Percentiles rank a stretch among this genome's conserved stretches.
Conservation (phyloP, 345 rosid species). For the Gossypium bickii region DNA sequence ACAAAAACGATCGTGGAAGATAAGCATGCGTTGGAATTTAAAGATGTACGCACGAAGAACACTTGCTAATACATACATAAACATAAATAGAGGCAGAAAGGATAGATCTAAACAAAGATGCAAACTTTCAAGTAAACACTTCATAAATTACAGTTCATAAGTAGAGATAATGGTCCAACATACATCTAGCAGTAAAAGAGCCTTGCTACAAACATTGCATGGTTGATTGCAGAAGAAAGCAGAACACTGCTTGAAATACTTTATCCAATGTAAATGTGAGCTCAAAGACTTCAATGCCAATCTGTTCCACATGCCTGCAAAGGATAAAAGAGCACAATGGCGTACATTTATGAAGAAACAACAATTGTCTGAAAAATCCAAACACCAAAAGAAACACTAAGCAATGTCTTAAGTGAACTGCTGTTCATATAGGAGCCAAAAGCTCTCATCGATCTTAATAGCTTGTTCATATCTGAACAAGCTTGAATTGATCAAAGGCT, state of each 20-base stretch:
- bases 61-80: neutral
- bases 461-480: conserved; percentile 15
- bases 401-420: conserved; percentile 35
- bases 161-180: conserved; percentile 43
- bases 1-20: neutral
- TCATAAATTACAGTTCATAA: conserved; percentile 23
- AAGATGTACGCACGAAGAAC: neutral
- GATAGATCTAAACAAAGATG: neutral
- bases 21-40: neutral
- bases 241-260: conserved; percentile 46
- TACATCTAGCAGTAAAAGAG: conserved; percentile 55
- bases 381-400: conserved; percentile 38
- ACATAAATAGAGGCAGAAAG: neutral
- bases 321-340: conserved; percentile 42
- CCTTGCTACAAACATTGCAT: conserved; percentile 48
- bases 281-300: conserved; percentile 39
- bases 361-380: conserved; percentile 33
- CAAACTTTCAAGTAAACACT: conserved; percentile 19
- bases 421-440: conserved; percentile 13
- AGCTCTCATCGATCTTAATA: conserved; percentile 17
- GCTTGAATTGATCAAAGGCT: conserved; percentile 16
- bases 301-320: conserved; percentile 59
- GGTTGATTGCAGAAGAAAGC: conserved; percentile 44
- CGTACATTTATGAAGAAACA: conserved; percentile 41
- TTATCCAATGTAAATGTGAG: conserved; percentile 37